Evolutionary conservation across 306 rosid genomes (phyloP).

Genomic region (Quercus gilva): DNA sequence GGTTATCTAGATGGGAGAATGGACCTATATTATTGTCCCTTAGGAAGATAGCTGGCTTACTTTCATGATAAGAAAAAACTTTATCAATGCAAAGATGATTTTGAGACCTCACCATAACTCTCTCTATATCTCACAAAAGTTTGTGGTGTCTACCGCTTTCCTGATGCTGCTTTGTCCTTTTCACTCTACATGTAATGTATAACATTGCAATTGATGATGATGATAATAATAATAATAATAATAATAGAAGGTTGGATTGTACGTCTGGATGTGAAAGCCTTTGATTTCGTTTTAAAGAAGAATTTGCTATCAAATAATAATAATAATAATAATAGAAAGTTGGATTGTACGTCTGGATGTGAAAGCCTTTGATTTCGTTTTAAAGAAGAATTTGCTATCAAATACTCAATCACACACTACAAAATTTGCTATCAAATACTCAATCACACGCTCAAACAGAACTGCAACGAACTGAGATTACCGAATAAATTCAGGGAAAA

Average conservation of each 20-base stretch:
- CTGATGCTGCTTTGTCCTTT: conserved; percentile 56
- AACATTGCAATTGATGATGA: conserved; percentile 32
- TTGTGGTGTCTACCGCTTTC: conserved; percentile 29
- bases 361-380: no score
- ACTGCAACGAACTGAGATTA: no score
- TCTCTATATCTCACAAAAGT: conserved; percentile 24
- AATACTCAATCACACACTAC: background rate
- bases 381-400: no score
- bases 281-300: no score
- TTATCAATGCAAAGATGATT: conserved; percentile 49
- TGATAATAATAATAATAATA: no score
- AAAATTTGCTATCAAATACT: background rate
- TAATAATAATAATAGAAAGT: no score
- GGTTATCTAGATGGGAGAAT: conserved; percentile 20
- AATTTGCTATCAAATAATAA: background rate
- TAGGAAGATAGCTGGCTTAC: conserved; percentile 37
- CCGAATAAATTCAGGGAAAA: no score
- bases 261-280: no score
- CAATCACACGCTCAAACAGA: no score
- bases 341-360: no score
- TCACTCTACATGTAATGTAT: conserved; percentile 43
- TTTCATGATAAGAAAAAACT: conserved; percentile 59
- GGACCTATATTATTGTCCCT: conserved; percentile 46
- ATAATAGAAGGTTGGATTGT: no score
- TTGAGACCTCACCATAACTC: conserved; percentile 62